Conservation (phyloP, 192 early-diverging fungal genomes). For the Coemansia sp. region DNA sequence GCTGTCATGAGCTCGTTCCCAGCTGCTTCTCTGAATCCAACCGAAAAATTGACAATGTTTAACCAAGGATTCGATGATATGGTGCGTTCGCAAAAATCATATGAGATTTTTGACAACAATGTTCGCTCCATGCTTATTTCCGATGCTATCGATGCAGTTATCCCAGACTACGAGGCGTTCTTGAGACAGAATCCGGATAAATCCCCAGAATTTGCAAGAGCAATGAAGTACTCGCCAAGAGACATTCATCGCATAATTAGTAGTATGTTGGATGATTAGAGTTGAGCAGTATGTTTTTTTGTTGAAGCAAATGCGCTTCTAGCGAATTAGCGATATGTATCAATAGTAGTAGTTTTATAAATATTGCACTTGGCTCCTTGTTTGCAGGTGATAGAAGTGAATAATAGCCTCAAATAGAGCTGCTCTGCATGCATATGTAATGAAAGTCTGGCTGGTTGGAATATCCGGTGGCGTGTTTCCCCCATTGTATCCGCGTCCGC, state of each 20-base stretch:
- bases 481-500: no score
- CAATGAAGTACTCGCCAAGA: slow-evolving; percentile 46
- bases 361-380: no score
- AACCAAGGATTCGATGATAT: slow-evolving; percentile 49
- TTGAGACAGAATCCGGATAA: slow-evolving; percentile 45
- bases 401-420: no score
- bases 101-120: slow-evolving; percentile 43
- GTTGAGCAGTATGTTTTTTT: neutral
- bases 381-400: no score
- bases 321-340: no score
- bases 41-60: slow-evolving; percentile 46
- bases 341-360: no score
- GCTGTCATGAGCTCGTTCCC: slow-evolving; percentile 48
- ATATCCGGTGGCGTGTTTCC: no score
- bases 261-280: slow-evolving; percentile 42
- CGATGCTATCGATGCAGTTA: slow-evolving; percentile 36
- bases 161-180: slow-evolving; percentile 43
- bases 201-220: slow-evolving; percentile 40
- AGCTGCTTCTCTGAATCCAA: slow-evolving; percentile 33
- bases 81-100: slow-evolving; percentile 41
- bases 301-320: no score
- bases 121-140: slow-evolving; percentile 41
- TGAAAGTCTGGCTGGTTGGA: no score
- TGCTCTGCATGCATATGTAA: no score
- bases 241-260: slow-evolving; percentile 41